Evolutionary conservation across 305 asterid genomes (phyloP), one percentile per base, ranked within the genome.

Genomic region (Withania somnifera): DNA sequence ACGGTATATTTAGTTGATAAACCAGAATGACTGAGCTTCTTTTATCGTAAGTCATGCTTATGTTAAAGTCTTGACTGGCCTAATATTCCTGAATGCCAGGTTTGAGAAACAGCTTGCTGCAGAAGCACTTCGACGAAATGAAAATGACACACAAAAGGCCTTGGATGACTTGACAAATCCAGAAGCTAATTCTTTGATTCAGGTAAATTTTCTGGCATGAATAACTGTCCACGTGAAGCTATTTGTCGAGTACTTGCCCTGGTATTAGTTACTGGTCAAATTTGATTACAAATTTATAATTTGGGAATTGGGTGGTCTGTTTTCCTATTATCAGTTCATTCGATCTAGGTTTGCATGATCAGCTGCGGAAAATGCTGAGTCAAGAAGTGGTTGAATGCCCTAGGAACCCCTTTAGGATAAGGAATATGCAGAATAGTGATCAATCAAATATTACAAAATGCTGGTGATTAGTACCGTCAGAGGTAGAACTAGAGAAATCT

Each of bases 121-220:
- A 51, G 99, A 95, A 89, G 97, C 98, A 66, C 97, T 95, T 78
- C 88, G 99, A 71, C 92, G 90, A 87, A 95, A 95, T 86, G 98
- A 95, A 89, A 95, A 95, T 85, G 98, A 94, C 83, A 87, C 89
- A 77, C 91, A 94, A 69, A 89, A 78, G 84, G 94, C 99, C 83
- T 85, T 96, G 82, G 98, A 96, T 86, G 97, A 94, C 90, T 90
- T 96, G 42, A 96, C 98, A 51, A 88, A 93, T 86, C 98, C 94
- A 15, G 97, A 90, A 85, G 89, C 88, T 26, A 91, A 90, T 86
- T 81, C 91, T 81, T 85, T 68, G 66, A 86, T 95, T 67, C 99
- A 94, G 86, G 99, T 94, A 86, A 86, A 86, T 82, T 30, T 80
- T 80, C 32, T 84, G 77, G 69, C 83, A 61, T 56, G 34, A 78